Percentiles rank a stretch among this genome's conserved stretches.
phyloP scores from a whole-genome alignment of 768 basidiomycete species.

The Saitozyma sp. region DNA sequence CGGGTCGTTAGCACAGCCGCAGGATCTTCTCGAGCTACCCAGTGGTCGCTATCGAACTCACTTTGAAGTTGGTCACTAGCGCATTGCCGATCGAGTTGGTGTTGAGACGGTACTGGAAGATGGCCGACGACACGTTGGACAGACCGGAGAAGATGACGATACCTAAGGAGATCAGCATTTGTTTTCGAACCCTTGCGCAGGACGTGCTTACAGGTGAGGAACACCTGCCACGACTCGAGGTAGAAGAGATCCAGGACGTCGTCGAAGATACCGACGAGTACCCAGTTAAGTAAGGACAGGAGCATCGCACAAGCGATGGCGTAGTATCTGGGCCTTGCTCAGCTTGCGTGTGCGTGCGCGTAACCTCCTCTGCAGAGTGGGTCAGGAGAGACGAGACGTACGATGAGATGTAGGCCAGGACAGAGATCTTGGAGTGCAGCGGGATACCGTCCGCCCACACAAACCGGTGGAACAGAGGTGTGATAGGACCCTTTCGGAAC shows the following conservation, averaged over 20 bases:
- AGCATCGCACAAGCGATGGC: slow-evolving; percentile 63
- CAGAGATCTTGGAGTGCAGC: slow-evolving; percentile 61
- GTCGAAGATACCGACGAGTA: slow-evolving; percentile 62
- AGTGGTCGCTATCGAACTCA: slow-evolving; percentile 49
- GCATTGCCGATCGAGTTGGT: slow-evolving; percentile 48
- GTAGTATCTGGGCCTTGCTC: slow-evolving; percentile 39
- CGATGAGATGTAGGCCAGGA: slow-evolving; percentile 59
- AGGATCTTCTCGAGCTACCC: background rate
- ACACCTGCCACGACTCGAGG: slow-evolving; percentile 51
- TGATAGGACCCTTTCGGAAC: slow-evolving; percentile 80
- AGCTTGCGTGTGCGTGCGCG: background rate
- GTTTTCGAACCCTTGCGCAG: background rate
- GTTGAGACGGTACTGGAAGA: slow-evolving; percentile 52
- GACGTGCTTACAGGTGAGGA: slow-evolving; percentile 34
- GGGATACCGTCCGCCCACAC: slow-evolving; percentile 56
- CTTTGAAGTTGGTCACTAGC: slow-evolving; percentile 46
- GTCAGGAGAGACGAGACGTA: slow-evolving; percentile 6
- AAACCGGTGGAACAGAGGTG: slow-evolving; percentile 51
- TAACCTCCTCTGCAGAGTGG: background rate
- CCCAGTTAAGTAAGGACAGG: slow-evolving; percentile 70
- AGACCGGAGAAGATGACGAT: slow-evolving; percentile 50
- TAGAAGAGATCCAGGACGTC: slow-evolving; percentile 47
- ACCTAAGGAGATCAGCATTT: slow-evolving; percentile 8
- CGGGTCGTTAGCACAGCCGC: background rate
- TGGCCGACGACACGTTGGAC: slow-evolving; percentile 48